Evolutionary conservation across 2,329 filamentous ascomycete species (phyloP).

Genomic region (Colletotrichum paranaense): DNA sequence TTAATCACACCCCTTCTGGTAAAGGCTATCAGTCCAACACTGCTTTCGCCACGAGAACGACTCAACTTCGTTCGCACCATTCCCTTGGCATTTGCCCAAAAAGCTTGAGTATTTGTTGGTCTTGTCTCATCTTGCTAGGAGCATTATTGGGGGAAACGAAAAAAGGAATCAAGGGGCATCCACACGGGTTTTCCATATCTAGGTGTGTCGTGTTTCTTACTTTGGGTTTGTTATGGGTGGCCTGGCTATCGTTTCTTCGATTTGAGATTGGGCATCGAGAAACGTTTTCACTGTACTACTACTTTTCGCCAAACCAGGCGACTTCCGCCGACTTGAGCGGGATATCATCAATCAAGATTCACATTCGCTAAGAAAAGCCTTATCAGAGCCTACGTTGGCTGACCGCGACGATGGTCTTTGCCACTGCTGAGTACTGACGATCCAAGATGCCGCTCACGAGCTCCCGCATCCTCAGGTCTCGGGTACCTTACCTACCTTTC

Average conservation of each 20-base stretch:
- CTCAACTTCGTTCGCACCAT: constrained; percentile 21
- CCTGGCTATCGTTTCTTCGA: not conserved
- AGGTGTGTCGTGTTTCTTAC: not conserved
- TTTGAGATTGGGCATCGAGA: not conserved
- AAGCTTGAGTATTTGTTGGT: not conserved
- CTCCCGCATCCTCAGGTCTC: not conserved
- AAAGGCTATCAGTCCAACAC: constrained; percentile 7
- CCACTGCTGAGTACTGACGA: not conserved
- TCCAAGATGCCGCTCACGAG: not conserved
- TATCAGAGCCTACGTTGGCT: not conserved
- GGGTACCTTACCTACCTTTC: too few relatives aligned
- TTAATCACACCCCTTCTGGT: not conserved
- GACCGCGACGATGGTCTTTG: not conserved
- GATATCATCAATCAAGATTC: not conserved
- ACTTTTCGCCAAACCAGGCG: not conserved
- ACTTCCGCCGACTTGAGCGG: not conserved
- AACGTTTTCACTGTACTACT: not conserved
- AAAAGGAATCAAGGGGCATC: not conserved
- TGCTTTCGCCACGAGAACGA: not conserved
- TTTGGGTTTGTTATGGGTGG: not conserved
- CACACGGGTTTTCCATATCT: not conserved
- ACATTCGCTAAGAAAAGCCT: not conserved
- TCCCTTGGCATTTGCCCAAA: not conserved
- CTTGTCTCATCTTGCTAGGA: not conserved
- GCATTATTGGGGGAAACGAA: not conserved